Conservation (phyloP, 2,329 filamentous ascomycete species). For the Teratosphaeria nubilosa region DNA sequence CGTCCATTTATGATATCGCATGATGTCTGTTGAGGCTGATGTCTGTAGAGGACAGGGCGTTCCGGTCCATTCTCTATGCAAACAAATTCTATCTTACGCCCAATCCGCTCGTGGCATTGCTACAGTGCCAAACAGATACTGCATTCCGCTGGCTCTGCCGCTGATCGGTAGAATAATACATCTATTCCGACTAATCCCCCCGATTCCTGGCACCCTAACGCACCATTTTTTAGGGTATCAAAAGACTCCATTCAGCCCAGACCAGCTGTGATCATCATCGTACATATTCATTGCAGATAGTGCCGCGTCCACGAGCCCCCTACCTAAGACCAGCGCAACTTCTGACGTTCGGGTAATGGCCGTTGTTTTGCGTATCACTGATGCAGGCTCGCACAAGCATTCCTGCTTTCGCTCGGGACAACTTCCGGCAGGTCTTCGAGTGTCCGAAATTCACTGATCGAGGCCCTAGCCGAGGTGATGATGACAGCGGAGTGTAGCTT, state of each 20-base stretch:
- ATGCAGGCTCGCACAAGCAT: background rate
- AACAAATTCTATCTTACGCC: too few relatives aligned
- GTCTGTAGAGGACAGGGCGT: too few relatives aligned
- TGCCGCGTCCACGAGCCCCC: background rate
- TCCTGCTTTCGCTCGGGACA: background rate
- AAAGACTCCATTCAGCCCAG: background rate
- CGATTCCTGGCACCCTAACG: background rate
- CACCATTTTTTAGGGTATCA: background rate
- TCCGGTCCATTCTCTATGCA: too few relatives aligned
- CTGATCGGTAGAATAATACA: too few relatives aligned
- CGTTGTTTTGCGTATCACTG: background rate
- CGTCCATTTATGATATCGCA: too few relatives aligned
- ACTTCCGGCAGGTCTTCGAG: background rate
- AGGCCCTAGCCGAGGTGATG: background rate
- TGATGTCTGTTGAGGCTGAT: too few relatives aligned
- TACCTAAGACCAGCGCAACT: background rate
- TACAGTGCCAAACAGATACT: too few relatives aligned
- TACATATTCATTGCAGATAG: background rate
- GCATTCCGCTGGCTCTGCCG: too few relatives aligned
- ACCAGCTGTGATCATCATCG: background rate
- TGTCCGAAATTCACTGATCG: background rate
- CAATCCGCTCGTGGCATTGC: too few relatives aligned
- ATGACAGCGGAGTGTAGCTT: background rate
- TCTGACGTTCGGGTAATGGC: background rate
- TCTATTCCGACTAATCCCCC: background rate